Base-by-base conservation (phyloP, 495 filamentous ascomycete genomes). In the Hypoxylon lenormandii region DNA sequence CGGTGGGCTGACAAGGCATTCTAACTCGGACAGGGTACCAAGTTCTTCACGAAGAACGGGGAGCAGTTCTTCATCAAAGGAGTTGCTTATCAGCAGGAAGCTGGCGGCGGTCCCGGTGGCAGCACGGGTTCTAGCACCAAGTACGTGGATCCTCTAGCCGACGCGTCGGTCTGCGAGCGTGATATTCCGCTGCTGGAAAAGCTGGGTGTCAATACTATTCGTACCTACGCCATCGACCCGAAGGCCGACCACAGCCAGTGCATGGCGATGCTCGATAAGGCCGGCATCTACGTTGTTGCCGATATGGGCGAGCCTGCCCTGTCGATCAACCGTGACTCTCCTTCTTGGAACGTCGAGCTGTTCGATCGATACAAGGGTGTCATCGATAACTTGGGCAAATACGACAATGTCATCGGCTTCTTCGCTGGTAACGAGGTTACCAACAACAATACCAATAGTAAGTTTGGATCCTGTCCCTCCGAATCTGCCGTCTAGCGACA, bases 351-450 rank as follows among this genome's bases (percentile, higher is more conserved):
- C 57, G 85, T 88, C 48, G 81, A 83, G 1, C 82, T 97, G 56
- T 96, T 89, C 78, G 76, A 82, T 3, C 88, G 91, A 38, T 98
- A 98, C 82, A 92, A 90, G 63, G 79, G 71, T 12, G 95, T 98
- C 26, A 82, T 98, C 42, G 93, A 98, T 74, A 85, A 86, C 46
- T 79, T 98, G 56, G 80, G 84, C 46, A 80, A 89, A 64, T 97
- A 96, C 80, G 87, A 82, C 78, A 98, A 98, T 78, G 87, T 89
- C 43, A 85, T 98, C 51, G 95, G 95, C 64, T 98, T 97, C 87
- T 97, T 98, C 77, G 91, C 94, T 22, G 95, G 95, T 52, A 98
- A 98, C 77, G 95, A 98, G 79, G 94, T 98, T 59, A 91, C 92
- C 70, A 97, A 98, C 83, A 85, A 86, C 61, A 79, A 83, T 38